phyloP scores from a whole-genome alignment of 2,329 filamentous ascomycete species.

The Samsoniella hepiali region DNA sequence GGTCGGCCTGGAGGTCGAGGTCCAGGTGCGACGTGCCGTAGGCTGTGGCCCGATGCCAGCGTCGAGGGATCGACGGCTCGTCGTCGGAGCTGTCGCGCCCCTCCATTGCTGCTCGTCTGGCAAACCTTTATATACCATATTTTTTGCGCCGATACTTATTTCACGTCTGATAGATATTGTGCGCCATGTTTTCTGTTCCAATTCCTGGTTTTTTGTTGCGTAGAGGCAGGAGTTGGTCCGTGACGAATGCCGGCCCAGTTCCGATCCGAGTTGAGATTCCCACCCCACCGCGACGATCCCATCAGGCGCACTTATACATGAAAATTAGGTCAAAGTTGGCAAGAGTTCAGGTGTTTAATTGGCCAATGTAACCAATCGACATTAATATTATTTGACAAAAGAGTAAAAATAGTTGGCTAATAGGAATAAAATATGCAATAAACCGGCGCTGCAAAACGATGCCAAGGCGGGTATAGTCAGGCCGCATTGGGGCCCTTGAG shows the following conservation, averaged over 20 bases:
- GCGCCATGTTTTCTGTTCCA: neutral
- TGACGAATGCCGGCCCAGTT: neutral
- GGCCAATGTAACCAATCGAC: neutral
- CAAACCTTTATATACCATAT: neutral
- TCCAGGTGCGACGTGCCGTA: neutral
- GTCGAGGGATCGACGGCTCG: neutral
- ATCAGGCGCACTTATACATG: too few relatives aligned
- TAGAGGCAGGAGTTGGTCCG: neutral
- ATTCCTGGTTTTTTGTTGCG: neutral
- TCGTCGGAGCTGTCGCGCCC: slow-evolving; percentile 13
- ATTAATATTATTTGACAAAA: neutral
- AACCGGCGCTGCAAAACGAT: neutral
- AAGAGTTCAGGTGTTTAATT: neutral
- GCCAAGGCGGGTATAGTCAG: neutral
- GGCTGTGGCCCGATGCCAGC: neutral
- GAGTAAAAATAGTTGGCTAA: neutral
- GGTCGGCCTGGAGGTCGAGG: too few relatives aligned
- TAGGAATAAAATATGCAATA: neutral
- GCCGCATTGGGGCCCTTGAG: neutral
- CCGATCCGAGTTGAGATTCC: too few relatives aligned
- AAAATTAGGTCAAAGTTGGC: neutral
- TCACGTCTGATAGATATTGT: neutral
- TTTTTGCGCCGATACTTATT: neutral
- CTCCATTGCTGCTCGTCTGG: neutral
- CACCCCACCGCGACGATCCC: neutral